Conservation (phyloP, 305 asterid species). For the Fraxinus sp. region DNA sequence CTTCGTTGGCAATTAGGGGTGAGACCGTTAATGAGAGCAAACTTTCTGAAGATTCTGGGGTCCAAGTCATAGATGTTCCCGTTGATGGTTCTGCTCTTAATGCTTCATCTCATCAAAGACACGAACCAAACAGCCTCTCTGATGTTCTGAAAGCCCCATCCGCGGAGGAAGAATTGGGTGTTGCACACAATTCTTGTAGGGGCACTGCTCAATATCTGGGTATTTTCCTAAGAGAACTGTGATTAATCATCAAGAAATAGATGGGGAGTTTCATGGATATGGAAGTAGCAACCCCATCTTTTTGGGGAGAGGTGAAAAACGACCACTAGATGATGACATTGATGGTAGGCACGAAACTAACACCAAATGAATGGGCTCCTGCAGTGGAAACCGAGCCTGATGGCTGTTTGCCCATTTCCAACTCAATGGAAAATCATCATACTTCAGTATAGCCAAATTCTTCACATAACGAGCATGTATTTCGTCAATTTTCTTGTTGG, state of each 20-base stretch:
- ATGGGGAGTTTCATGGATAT: slow-evolving; percentile 39
- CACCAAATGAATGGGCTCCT: slow-evolving; percentile 56
- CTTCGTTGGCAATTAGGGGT: slow-evolving; percentile 36
- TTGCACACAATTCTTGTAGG: slow-evolving; percentile 28
- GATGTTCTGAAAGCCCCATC: slow-evolving; percentile 24
- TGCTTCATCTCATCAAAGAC: slow-evolving; percentile 39
- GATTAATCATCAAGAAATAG: slow-evolving; percentile 36
- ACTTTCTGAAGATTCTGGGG: slow-evolving; percentile 42
- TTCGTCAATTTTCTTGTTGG: too few relatives aligned
- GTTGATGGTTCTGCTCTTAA: slow-evolving; percentile 39
- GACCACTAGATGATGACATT: slow-evolving; percentile 44
- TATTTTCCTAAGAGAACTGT: slow-evolving; percentile 38
- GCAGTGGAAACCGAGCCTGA: slow-evolving; percentile 35
- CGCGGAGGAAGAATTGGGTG: slow-evolving; percentile 30
- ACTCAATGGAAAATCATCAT: slow-evolving; percentile 42
- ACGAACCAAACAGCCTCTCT: slow-evolving; percentile 33
- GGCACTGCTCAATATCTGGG: slow-evolving; percentile 25
- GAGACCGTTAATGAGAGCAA: slow-evolving; percentile 33
- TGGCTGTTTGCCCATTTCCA: slow-evolving; percentile 36
- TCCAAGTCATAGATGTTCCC: slow-evolving; percentile 35
- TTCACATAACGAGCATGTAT: slow-evolving; percentile 33
- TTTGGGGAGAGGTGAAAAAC: slow-evolving; percentile 56
- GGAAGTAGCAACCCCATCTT: slow-evolving; percentile 39
- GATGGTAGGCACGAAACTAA: slow-evolving; percentile 43
- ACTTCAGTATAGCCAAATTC: slow-evolving; percentile 39